These are phyloP conservation scores for Coemansia sp. DNA, from an alignment of 192 early-diverging fungal genomes.

Conservation along the genomic window DNA sequence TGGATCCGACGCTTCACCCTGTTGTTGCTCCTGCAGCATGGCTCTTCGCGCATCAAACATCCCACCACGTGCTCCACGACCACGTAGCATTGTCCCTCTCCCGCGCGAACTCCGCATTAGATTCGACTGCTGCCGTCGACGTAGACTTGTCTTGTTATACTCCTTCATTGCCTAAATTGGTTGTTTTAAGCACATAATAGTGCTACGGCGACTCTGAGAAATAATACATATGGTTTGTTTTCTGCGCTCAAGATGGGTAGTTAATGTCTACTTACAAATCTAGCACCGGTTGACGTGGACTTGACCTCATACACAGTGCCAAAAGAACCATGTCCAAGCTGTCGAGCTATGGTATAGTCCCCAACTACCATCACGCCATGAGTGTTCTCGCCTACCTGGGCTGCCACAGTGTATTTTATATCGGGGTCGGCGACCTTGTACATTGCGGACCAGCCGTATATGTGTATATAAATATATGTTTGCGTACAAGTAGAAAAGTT, in stretches of 20 bases:
- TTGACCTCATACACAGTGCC: slow-evolving; percentile 81
- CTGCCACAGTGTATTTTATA: slow-evolving; percentile 57
- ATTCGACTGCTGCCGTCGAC: slow-evolving; percentile 65
- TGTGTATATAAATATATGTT: too few species aligned
- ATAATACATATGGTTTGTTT: background rate
- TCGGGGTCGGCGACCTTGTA: slow-evolving; percentile 44
- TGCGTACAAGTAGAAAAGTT: too few species aligned
- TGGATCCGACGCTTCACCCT: slow-evolving; percentile 60
- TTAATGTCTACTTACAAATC: slow-evolving; percentile 11
- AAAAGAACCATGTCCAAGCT: slow-evolving; percentile 85
- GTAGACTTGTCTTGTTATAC: slow-evolving; percentile 82
- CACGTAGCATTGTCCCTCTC: slow-evolving; percentile 59
- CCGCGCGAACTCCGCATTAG: slow-evolving; percentile 22
- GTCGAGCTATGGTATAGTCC: slow-evolving; percentile 74
- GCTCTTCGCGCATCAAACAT: slow-evolving; percentile 35
- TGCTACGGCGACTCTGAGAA: background rate
- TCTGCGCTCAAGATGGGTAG: background rate
- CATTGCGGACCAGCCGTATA: slow-evolving; percentile 15
- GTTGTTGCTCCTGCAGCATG: slow-evolving; percentile 28
- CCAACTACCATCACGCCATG: slow-evolving; percentile 76
- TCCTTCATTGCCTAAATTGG: slow-evolving; percentile 78
- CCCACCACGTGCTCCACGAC: slow-evolving; percentile 41
- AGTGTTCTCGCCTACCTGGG: slow-evolving; percentile 66
- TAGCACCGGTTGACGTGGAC: slow-evolving; percentile 54
- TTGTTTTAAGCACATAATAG: background rate